Evolutionary conservation across 768 basidiomycete species (phyloP).

Genomic region (Myochromella boudieri): DNA sequence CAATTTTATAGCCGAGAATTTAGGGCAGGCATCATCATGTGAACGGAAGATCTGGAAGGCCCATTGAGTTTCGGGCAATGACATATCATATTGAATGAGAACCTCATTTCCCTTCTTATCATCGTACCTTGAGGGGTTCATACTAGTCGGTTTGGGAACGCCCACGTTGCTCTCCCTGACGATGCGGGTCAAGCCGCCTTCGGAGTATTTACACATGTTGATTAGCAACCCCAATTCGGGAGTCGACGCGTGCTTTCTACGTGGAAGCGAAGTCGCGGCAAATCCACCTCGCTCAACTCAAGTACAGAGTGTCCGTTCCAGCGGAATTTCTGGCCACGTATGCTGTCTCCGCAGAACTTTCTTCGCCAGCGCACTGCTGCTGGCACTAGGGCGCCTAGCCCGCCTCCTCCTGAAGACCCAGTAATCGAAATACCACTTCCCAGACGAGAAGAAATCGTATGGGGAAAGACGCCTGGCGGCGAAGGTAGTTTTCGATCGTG

Average conservation of each 20-base stretch:
- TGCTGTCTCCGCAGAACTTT: conserved; percentile 24
- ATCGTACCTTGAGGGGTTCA: too few species aligned
- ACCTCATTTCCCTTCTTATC: too few species aligned
- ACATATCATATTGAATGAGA: too few species aligned
- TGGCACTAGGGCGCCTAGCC: conserved; percentile 8
- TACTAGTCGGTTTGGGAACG: too few species aligned
- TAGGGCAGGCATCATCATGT: too few species aligned
- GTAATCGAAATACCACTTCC: conserved; percentile 11
- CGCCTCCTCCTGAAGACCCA: conserved; percentile 7
- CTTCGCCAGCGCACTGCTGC: conserved; percentile 33
- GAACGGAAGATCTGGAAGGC: too few species aligned
- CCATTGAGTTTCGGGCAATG: too few species aligned
- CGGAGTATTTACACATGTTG: conserved; percentile 17
- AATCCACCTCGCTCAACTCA: conserved; percentile 5
- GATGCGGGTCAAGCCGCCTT: background rate
- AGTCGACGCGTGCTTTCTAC: conserved; percentile 14
- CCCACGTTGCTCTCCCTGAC: too few species aligned
- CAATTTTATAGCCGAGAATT: too few species aligned
- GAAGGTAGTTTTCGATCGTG: conserved; percentile 51
- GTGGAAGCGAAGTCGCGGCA: conserved; percentile 3
- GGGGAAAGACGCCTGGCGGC: conserved; percentile 84
- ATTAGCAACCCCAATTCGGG: conserved; percentile 2
- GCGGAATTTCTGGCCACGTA: too few species aligned
- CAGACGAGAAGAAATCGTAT: conserved; percentile 62
- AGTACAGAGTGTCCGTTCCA: too few species aligned